Evolutionary conservation across 148 eudicot species (phyloP).

Genomic region (Diospyros lotus): DNA sequence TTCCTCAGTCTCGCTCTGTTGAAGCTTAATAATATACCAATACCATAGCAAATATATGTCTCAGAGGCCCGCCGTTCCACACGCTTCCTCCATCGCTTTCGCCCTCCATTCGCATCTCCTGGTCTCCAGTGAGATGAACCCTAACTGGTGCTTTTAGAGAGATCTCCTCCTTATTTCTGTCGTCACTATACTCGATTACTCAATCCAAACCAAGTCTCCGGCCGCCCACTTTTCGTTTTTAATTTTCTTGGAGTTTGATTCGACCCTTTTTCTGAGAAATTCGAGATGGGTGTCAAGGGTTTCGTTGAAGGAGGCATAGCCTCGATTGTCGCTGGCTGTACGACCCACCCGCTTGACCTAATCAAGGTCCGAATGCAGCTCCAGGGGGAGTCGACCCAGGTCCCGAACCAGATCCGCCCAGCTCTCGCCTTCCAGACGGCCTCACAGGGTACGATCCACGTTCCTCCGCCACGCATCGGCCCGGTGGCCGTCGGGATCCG

Average conservation of each 20-base stretch:
- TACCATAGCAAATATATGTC: constrained; percentile 41
- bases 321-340: background rate
- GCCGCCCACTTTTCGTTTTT: background rate
- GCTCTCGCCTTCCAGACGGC: background rate
- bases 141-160: constrained; percentile 33
- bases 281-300: background rate
- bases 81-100: constrained; percentile 52
- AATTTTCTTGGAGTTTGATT: background rate
- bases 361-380: background rate
- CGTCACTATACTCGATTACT: too few species aligned
- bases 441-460: background rate
- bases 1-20: too few species aligned
- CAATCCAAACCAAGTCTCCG: too few species aligned
- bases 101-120: constrained; percentile 65
- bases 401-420: background rate
- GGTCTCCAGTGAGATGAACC: constrained; percentile 7
- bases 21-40: background rate
- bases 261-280: background rate
- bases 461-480: background rate
- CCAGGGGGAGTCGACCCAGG: background rate
- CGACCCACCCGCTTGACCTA: background rate
- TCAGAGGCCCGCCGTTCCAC: constrained; percentile 67
- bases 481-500: too few species aligned
- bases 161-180: background rate
- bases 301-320: background rate